phyloP scores from a whole-genome alignment of 2,329 filamentous ascomycete genomes.

The Cladosporium sp. region DNA sequence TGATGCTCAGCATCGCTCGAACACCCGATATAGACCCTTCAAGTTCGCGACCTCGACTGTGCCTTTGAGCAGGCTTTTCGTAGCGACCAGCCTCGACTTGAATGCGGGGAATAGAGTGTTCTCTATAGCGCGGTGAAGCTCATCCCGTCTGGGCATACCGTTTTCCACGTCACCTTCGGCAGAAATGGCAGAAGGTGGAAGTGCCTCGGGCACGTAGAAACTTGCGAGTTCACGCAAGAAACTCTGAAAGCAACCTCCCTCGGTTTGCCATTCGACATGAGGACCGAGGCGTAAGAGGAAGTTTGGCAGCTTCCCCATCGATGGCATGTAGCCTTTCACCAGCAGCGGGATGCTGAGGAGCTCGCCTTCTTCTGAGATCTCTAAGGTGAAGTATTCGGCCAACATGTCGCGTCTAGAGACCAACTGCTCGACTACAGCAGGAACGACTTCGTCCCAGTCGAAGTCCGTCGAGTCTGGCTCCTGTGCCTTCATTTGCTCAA shows the following conservation, averaged over 20 bases:
- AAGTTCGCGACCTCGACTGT: slow-evolving; percentile 86
- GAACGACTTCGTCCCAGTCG: slow-evolving; percentile 62
- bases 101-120: slow-evolving; percentile 87
- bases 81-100: slow-evolving; percentile 76
- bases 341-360: slow-evolving; percentile 77
- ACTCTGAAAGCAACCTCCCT: slow-evolving; percentile 78
- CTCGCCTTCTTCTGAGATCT: slow-evolving; percentile 73
- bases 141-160: slow-evolving; percentile 39
- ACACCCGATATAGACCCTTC: slow-evolving; percentile 89
- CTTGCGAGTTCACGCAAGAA: slow-evolving; percentile 82
- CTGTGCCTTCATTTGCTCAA: slow-evolving; percentile 56
- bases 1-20: slow-evolving; percentile 73
- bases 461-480: slow-evolving; percentile 49
- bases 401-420: slow-evolving; percentile 80
- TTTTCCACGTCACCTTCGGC: slow-evolving; percentile 3
- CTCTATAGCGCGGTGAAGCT: slow-evolving; percentile 71
- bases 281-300: slow-evolving; percentile 88
- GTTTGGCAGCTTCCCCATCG: slow-evolving; percentile 77
- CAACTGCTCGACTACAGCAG: slow-evolving; percentile 63
- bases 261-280: slow-evolving; percentile 78
- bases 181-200: slow-evolving; percentile 54
- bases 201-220: slow-evolving; percentile 84
- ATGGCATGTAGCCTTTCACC: slow-evolving; percentile 82
- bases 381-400: slow-evolving; percentile 83
- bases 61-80: slow-evolving; percentile 68